Base-by-base conservation (phyloP, 495 filamentous ascomycete species). In the Platismatia glauca region DNA sequence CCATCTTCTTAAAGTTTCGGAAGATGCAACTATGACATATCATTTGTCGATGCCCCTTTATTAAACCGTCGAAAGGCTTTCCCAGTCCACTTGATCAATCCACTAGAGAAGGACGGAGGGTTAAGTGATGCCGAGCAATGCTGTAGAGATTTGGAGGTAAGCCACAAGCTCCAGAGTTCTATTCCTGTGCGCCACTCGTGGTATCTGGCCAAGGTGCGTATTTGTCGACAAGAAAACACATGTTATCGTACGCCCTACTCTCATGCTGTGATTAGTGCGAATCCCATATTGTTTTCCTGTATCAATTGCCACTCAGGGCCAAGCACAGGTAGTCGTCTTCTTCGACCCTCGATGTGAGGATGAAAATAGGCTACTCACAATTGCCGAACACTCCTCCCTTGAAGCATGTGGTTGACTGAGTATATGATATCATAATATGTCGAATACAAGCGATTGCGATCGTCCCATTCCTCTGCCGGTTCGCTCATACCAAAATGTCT, bases 401-500 rank as follows among this genome's bases (percentile, higher is more conserved):
- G 61, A 22, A 34, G 38, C 61, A 58, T 58, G 39, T 62, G 67
- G 59, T 61, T 60, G 52, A 61, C 64, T 31, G 43, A 69, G 50
- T 59, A 62, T 27, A 62, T 64, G 43, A 55, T 27, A 31, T 38
- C 64, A 50, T 35, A 61, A 35, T 69, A 65, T 34, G 67, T 27
- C 1, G 65, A 64, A 38, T 67, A 69, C 44, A 67, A 55, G 8
- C 67, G 33, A 33, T 65, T 65, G 8, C 67, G 61, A 46, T 69
- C 66, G 16, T 69, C 67, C 65, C 65, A 69, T 16, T 58, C 57
- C 2, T 58, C 38, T 15, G 29, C 37, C 6, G 57, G 57, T 39
- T 59, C 57, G 12, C 37, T 43, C 27, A 41, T 41, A 3, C 24
- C 37, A 29, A 29, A 58, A 38, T 58, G 7, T 16, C 57, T 35